Evolutionary conservation across 2,329 filamentous ascomycete species (phyloP).

Genomic region (Fusarium sp.): DNA sequence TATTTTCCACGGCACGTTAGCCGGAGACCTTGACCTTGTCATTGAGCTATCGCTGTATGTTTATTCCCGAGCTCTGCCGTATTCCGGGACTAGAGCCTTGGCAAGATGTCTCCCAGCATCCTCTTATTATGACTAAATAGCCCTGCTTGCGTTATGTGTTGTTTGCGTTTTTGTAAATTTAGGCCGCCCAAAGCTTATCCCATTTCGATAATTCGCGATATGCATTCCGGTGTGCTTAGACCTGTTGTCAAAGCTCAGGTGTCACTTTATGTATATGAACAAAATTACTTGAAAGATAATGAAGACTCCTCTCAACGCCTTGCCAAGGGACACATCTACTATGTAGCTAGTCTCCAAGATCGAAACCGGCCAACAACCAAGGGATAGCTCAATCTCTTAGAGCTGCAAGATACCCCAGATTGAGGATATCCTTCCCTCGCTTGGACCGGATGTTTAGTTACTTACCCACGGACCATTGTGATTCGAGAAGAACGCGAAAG

Average conservation of each 20-base stretch:
- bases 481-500: background rate
- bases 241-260: background rate
- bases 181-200: too few relatives aligned
- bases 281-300: background rate
- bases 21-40: background rate
- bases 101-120: background rate
- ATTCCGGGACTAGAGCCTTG: background rate
- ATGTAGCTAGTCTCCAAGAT: background rate
- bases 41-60: background rate
- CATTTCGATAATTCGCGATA: background rate
- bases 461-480: accelerated
- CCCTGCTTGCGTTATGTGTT: background rate
- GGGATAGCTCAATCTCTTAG: background rate
- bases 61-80: background rate
- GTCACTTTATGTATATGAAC: background rate
- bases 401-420: background rate
- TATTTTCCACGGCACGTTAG: background rate
- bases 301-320: too few relatives aligned
- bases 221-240: background rate
- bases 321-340: too few relatives aligned
- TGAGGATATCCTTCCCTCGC: background rate
- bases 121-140: background rate
- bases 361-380: background rate
- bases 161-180: background rate
- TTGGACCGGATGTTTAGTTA: background rate